A percentile compares a stretch with the other conserved stretches of the same genome.
These are phyloP conservation scores for Podospora conica DNA, from an alignment of 495 filamentous ascomycete genomes.

Conservation along the genomic window DNA sequence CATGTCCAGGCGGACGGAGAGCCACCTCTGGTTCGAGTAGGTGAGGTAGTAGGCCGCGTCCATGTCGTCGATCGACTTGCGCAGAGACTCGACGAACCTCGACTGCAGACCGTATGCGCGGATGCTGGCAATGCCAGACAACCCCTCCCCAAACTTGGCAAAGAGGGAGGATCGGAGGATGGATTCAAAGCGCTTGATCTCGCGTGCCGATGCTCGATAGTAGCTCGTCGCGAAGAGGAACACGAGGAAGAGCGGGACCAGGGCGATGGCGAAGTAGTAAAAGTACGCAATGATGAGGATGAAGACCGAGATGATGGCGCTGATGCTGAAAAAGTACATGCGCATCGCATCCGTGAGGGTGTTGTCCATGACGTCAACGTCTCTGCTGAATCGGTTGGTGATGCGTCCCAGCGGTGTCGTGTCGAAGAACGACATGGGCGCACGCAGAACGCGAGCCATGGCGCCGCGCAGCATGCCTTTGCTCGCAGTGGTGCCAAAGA, in stretches of 20 bases:
- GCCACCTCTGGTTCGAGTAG: constrained; percentile 90
- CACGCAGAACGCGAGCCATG: constrained; percentile 71
- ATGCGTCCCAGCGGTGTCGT: constrained; percentile 95
- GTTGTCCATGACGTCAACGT: constrained; percentile 95
- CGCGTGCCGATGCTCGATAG: constrained; percentile 83
- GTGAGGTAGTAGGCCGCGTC: constrained; percentile 90
- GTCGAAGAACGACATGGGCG: constrained; percentile 96
- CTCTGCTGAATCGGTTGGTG: constrained; percentile 93
- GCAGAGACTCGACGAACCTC: constrained; percentile 63
- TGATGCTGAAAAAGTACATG: constrained; percentile 84
- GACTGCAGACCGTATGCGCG: constrained; percentile 78
- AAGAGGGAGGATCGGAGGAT: constrained; percentile 82
- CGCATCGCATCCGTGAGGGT: constrained; percentile 83
- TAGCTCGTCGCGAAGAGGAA: constrained; percentile 82
- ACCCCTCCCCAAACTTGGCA: constrained; percentile 83
- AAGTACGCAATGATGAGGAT: constrained; percentile 87
- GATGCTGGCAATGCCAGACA: constrained; percentile 77
- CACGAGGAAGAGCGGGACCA: constrained; percentile 70
- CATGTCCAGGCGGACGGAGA: constrained; percentile 73
- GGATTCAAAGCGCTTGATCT: constrained; percentile 90
- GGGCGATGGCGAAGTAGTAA: constrained; percentile 86
- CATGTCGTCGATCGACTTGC: constrained; percentile 76
- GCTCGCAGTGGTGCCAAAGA: constrained; percentile 73
- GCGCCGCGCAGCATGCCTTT: constrained; percentile 80
- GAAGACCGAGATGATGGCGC: constrained; percentile 73